Evolutionary conservation across 495 filamentous ascomycete species (phyloP).

Genomic region (Hypoxylon fuscum): DNA sequence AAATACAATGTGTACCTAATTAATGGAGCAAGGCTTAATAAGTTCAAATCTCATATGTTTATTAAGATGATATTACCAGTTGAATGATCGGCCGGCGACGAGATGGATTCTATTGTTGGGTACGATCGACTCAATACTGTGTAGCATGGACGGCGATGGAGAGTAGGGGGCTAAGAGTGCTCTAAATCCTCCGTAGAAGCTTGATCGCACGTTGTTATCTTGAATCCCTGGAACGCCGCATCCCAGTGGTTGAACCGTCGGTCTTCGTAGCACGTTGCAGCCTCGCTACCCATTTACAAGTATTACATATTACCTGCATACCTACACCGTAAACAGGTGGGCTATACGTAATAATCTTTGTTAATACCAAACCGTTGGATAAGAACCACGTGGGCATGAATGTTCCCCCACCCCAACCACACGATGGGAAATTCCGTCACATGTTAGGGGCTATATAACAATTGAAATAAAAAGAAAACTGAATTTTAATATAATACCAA

Average conservation of each 20-base stretch:
- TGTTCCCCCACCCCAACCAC: too few relatives aligned
- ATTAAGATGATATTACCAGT: background rate
- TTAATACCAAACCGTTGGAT: too few relatives aligned
- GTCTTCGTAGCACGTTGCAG: too few relatives aligned
- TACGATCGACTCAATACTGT: background rate
- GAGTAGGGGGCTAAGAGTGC: background rate
- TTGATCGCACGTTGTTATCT: background rate
- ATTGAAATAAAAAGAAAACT: constrained; percentile 19
- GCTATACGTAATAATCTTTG: too few relatives aligned
- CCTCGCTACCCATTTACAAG: too few relatives aligned
- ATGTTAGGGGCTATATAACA: too few relatives aligned
- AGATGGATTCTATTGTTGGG: background rate
- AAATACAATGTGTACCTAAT: background rate
- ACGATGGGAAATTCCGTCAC: too few relatives aligned
- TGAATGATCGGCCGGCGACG: background rate
- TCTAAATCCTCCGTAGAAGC: background rate
- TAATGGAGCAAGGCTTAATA: background rate
- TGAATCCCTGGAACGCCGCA: too few relatives aligned
- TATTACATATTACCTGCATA: too few relatives aligned
- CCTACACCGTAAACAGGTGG: too few relatives aligned
- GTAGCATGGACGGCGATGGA: background rate
- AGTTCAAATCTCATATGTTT: background rate
- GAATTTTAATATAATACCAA: constrained; percentile 3
- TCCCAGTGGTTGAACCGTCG: too few relatives aligned
- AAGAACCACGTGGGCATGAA: too few relatives aligned